phyloP scores from a whole-genome alignment of 2,329 filamentous ascomycete species.

The Fusarium floridanum region DNA sequence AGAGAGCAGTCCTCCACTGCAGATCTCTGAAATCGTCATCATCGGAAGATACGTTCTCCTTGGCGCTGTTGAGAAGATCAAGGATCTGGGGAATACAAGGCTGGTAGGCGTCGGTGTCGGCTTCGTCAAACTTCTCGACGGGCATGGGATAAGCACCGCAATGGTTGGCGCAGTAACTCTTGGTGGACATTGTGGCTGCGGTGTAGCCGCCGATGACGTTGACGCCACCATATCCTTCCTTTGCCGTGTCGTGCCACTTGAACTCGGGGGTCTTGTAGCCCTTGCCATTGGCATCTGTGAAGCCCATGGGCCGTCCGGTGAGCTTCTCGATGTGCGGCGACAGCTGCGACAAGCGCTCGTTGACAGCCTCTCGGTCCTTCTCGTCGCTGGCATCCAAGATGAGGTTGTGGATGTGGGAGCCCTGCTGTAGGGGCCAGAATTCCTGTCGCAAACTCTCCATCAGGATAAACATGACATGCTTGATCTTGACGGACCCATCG shows the following conservation, averaged over 20 bases:
- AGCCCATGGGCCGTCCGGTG: constrained; percentile 35
- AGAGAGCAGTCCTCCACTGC: constrained; percentile 51
- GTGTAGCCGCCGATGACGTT: constrained; percentile 57
- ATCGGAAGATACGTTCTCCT: constrained; percentile 29
- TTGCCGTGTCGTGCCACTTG: constrained; percentile 41
- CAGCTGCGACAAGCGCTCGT: constrained; percentile 42
- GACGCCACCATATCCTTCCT: constrained; percentile 54
- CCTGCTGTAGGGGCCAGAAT: constrained; percentile 59
- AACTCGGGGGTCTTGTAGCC: constrained; percentile 44
- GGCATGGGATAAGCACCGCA: constrained; percentile 59
- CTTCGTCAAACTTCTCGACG: constrained; percentile 59
- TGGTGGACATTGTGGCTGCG: constrained; percentile 58
- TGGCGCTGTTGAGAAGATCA: constrained; percentile 50
- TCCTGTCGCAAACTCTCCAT: constrained; percentile 61
- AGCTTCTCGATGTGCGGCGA: constrained; percentile 42
- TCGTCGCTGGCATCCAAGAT: constrained; percentile 42
- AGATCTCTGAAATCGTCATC: constrained; percentile 44
- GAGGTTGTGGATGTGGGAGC: constrained; percentile 54
- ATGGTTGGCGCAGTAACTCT: constrained; percentile 57
- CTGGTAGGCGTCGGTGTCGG: constrained; percentile 57
- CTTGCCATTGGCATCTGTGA: constrained; percentile 43
- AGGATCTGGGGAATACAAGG: constrained; percentile 59
- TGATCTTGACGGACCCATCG: constrained; percentile 53
- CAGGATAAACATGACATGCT: constrained; percentile 59
- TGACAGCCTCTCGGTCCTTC: constrained; percentile 48